Evolutionary conservation across 768 basidiomycete species (phyloP).

Genomic region (Lactifluus piperatus): DNA sequence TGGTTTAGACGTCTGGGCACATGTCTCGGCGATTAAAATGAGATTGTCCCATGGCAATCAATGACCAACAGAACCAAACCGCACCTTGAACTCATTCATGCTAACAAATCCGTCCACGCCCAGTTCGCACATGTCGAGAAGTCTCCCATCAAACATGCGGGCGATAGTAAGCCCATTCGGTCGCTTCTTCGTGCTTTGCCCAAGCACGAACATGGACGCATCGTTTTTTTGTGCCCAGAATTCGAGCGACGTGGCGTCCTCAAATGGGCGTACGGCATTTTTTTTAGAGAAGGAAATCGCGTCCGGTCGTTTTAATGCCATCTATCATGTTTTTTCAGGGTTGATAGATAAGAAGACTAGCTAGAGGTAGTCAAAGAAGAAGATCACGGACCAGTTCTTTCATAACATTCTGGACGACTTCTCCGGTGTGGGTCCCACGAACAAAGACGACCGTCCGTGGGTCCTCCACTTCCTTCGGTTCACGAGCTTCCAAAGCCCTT

Average conservation of each 20-base stretch:
- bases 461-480: constrained; percentile 86
- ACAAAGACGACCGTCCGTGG: constrained; percentile 85
- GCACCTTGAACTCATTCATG: constrained; percentile 80
- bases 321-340: constrained; percentile 37
- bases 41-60: too few species aligned
- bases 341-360: background rate
- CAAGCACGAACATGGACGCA: constrained; percentile 82
- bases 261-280: constrained; percentile 86
- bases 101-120: constrained; percentile 75
- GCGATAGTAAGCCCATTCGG: constrained; percentile 82
- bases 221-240: constrained; percentile 96
- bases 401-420: constrained; percentile 73
- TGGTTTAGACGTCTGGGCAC: constrained; percentile 71
- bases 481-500: constrained; percentile 75
- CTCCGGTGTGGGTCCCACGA: constrained; percentile 77
- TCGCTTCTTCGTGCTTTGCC: constrained; percentile 89
- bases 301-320: constrained; percentile 88
- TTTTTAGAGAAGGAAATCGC: constrained; percentile 92
- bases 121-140: constrained; percentile 93
- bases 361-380: background rate
- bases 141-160: constrained; percentile 74
- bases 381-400: constrained; percentile 67
- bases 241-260: constrained; percentile 70
- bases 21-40: background rate
- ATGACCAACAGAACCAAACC: constrained; percentile 20